Evolutionary conservation across 192 early-diverging fungal genomes (phyloP).

Genomic region (Piromyces sp.): DNA sequence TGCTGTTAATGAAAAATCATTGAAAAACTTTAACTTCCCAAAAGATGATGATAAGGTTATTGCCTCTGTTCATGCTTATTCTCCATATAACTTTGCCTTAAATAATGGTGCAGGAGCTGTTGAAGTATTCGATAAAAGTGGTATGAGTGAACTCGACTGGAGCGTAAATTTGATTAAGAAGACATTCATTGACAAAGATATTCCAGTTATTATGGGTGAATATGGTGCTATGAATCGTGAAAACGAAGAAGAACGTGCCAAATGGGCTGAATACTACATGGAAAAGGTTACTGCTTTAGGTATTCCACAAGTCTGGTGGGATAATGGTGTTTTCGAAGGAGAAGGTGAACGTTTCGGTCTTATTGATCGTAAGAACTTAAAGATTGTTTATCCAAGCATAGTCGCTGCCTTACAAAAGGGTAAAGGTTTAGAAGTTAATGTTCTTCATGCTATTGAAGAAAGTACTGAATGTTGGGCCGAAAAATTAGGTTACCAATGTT

Average conservation of each 20-base stretch:
- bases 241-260: not conserved
- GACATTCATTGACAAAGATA: not conserved
- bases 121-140: not conserved
- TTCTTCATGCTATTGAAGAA: not conserved
- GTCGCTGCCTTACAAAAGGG: not conserved
- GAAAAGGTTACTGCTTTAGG: not conserved
- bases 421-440: not conserved
- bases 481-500: not conserved
- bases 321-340: not conserved
- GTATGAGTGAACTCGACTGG: not conserved
- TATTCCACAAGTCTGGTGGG: not conserved
- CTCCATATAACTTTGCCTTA: not conserved
- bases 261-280: not conserved
- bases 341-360: not conserved
- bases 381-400: not conserved
- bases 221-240: not conserved
- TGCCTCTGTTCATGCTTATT: not conserved
- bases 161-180: not conserved
- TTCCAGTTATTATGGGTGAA: not conserved
- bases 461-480: not conserved
- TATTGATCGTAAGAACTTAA: not conserved
- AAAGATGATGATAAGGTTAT: not conserved
- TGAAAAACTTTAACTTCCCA: not conserved
- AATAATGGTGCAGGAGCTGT: not conserved
- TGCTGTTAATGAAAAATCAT: not conserved